Conservation (phyloP, 257 asterid genomes). For the Ocimum tenuiflorum region DNA sequence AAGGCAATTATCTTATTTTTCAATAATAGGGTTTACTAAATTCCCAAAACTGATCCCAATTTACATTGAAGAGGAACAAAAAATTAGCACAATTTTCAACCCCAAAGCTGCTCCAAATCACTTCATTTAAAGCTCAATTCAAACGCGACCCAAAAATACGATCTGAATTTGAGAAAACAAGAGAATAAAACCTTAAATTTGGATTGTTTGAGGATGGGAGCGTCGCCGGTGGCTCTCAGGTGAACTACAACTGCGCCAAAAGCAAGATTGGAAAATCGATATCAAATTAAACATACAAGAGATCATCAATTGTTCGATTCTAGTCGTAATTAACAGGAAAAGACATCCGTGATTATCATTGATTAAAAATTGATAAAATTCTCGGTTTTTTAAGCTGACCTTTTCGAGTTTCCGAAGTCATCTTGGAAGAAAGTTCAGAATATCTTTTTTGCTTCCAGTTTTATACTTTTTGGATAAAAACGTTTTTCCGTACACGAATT, state of each 20-base stretch:
- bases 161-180: not conserved
- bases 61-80: not conserved
- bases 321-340: not conserved
- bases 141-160: not conserved
- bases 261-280: not conserved
- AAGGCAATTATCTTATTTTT: not conserved
- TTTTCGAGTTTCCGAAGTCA: constrained; percentile 61
- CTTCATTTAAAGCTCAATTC: not conserved
- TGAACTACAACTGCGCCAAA: constrained; percentile 69
- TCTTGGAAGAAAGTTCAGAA: constrained; percentile 11
- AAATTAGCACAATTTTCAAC: not conserved
- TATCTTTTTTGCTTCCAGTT: not conserved
- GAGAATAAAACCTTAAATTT: constrained; percentile 62
- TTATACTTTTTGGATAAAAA: not conserved
- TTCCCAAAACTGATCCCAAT: constrained; percentile 4
- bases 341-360: not conserved
- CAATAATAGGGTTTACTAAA: constrained; percentile 5
- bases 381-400: constrained; percentile 29
- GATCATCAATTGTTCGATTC: not conserved
- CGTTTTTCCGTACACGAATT: too few species aligned
- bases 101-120: not conserved
- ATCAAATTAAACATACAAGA: not conserved
- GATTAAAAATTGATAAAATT: not conserved
- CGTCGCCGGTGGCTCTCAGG: constrained; percentile 94
- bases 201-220: constrained; percentile 92